These are phyloP conservation scores for Aspergillus avenaceus DNA, from an alignment of 495 filamentous ascomycete genomes.

Conservation along the genomic window DNA sequence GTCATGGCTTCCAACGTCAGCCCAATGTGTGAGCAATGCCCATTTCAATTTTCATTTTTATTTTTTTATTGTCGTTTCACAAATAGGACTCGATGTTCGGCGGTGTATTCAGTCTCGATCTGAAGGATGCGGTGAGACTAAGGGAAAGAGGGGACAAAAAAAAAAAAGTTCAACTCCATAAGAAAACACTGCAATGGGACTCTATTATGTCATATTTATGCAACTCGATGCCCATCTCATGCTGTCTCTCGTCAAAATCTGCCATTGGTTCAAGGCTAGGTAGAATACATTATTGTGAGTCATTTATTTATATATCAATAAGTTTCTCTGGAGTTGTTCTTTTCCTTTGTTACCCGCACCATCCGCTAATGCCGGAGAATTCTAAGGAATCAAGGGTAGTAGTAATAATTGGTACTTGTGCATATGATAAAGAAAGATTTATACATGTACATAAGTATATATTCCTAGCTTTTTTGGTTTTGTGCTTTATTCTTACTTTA, in stretches of 20 bases:
- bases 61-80: neutral
- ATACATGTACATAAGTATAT: no score
- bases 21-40: neutral
- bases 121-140: slow-evolving; percentile 3
- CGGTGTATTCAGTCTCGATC: neutral
- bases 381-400: no score
- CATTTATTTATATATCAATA: no score
- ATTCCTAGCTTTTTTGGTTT: no score
- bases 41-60: neutral
- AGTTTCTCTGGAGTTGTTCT: neutral
- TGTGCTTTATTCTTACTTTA: no score
- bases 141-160: neutral
- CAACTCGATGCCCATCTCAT: no score
- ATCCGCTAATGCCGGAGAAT: neutral
- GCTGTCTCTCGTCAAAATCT: no score
- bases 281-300: no score
- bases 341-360: neutral
- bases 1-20: no score
- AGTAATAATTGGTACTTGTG: neutral
- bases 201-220: neutral
- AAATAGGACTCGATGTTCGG: neutral
- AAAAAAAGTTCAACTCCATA: neutral
- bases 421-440: neutral
- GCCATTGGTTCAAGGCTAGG: no score
- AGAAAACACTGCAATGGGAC: neutral